Conservation (phyloP, 106 monocot genomes). For the Dioscorea zingiberensis region DNA sequence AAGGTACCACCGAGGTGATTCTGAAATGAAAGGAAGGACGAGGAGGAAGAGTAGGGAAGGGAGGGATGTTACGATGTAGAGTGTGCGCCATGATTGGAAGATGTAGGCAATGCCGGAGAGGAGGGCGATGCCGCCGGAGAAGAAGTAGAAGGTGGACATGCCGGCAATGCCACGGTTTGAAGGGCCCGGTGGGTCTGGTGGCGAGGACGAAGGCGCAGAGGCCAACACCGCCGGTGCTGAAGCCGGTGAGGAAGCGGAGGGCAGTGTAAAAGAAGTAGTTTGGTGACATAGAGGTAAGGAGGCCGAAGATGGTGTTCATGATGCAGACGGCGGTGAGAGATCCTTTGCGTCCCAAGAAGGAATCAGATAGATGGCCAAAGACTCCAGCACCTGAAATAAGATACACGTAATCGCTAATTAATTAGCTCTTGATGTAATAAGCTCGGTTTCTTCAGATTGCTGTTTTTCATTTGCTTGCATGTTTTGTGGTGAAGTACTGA, state of each 20-base stretch:
- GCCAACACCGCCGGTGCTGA: constrained; percentile 80
- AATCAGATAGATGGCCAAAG: constrained; percentile 86
- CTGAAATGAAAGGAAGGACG: constrained; percentile 73
- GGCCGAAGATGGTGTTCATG: constrained; percentile 55
- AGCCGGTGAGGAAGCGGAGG: constrained; percentile 78
- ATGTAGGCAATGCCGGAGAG: constrained; percentile 55
- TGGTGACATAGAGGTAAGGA: constrained; percentile 65
- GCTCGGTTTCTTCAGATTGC: too few relatives aligned
- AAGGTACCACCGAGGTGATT: constrained; percentile 90
- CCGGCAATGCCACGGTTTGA: constrained; percentile 60
- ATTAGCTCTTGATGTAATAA: too few relatives aligned
- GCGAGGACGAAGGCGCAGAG: constrained; percentile 89
- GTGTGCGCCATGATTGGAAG: constrained; percentile 54
- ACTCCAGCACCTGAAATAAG: constrained; percentile 80
- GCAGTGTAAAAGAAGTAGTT: constrained; percentile 49
- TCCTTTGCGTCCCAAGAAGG: constrained; percentile 75
- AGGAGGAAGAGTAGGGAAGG: constrained; percentile 63
- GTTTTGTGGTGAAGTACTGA: too few relatives aligned
- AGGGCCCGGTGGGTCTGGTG: constrained; percentile 78
- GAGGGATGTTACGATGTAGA: constrained; percentile 63
- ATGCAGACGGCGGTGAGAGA: constrained; percentile 48
- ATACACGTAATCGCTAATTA: too few relatives aligned
- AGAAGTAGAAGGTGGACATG: constrained; percentile 98
- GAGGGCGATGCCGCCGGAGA: constrained; percentile 64
- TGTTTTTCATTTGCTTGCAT: too few relatives aligned